Conservation (phyloP, 2,329 filamentous ascomycete genomes). For the Stagonosporopsis tanaceti region DNA sequence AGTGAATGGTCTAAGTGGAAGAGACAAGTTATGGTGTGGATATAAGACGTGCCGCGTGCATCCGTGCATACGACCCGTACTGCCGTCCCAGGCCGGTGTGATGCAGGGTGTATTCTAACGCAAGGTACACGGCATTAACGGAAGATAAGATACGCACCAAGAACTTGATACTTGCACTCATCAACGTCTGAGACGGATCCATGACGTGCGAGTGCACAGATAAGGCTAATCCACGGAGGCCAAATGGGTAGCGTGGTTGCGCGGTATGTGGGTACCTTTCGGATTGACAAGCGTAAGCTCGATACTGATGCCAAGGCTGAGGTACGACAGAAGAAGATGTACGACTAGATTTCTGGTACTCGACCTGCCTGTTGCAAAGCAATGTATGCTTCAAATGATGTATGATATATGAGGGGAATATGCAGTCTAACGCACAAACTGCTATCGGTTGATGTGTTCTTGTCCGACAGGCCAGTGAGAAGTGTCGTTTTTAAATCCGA, state of each 20-base stretch:
- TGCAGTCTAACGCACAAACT: background rate
- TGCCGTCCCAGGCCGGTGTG: slow-evolving; percentile 36
- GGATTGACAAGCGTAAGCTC: slow-evolving; percentile 31
- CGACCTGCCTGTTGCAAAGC: slow-evolving; percentile 30
- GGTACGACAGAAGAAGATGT: slow-evolving; percentile 30
- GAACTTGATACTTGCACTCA: slow-evolving; percentile 60
- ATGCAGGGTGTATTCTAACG: slow-evolving; percentile 25
- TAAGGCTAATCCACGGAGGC: slow-evolving; percentile 44
- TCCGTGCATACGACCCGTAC: slow-evolving; percentile 40
- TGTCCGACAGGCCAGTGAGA: slow-evolving; percentile 57
- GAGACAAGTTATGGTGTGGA: slow-evolving; percentile 2
- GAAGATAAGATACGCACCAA: slow-evolving; percentile 50
- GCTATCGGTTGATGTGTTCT: slow-evolving; percentile 54
- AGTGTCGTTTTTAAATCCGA: slow-evolving; percentile 51
- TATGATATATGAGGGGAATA: background rate
- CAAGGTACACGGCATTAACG: slow-evolving; percentile 32
- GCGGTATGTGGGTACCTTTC: slow-evolving; percentile 39
- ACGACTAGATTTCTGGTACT: slow-evolving; percentile 41
- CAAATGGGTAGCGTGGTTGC: slow-evolving; percentile 39
- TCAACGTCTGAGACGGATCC: slow-evolving; percentile 55
- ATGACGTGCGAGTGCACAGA: slow-evolving; percentile 45
- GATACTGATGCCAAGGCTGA: slow-evolving; percentile 37
- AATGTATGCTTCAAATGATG: slow-evolving; percentile 29
- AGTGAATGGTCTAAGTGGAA: slow-evolving; percentile 27
- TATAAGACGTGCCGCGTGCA: slow-evolving; percentile 40